Evolutionary conservation across 169 alveolate genomes (phyloP), one percentile per base, ranked within the genome.

Genomic region (Plasmodium ovale): DNA sequence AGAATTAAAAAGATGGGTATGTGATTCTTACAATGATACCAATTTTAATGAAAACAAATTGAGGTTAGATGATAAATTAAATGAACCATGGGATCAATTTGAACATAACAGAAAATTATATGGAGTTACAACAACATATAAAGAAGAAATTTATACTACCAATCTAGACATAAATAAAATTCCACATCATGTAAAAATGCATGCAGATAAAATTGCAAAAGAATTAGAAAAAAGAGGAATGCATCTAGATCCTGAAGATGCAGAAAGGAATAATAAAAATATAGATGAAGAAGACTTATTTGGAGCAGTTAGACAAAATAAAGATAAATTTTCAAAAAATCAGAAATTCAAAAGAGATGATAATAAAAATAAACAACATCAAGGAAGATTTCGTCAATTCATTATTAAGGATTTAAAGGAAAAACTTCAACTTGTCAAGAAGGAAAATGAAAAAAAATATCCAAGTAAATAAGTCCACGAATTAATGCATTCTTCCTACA

Each of bases 101-200:
- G 89, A 77, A 49, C 89, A 77, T 35, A 77, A 77, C 29, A 77
- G 89, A 67, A 77, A 77, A 54, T 62, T 77, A 53, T 77, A 77
- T 49, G 89, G 89, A 6, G 89, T 77, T 21, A 77, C 89, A 23
- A 77, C 69, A 16, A 77, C 89, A 25, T 93, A 90, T 71, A 92
- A 93, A 71, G 96, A 93, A 72, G 92, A 92, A 47, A 51, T 93
- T 29, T 93, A 93, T 87, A 93, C 96, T 33, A 93, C 96, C 25
- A 85, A 92, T 31, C 85, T 93, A 33, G 92, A 93, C 37, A 60
- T 92, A 14, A 77, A 84, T 77, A 91, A 89, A 56, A 85, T 93
- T 7, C 94, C 96, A 3, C 94, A 89, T 21, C 79, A 89, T 59
- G 93, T 93, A 19, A 74, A 87, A 72, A 92, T 92, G 19, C 91